A percentile compares a stretch with the other conserved stretches of the same genome.
These are phyloP conservation scores for Rhodamnia argentea DNA, from an alignment of 345 rosid genomes.

Conservation along the genomic window DNA sequence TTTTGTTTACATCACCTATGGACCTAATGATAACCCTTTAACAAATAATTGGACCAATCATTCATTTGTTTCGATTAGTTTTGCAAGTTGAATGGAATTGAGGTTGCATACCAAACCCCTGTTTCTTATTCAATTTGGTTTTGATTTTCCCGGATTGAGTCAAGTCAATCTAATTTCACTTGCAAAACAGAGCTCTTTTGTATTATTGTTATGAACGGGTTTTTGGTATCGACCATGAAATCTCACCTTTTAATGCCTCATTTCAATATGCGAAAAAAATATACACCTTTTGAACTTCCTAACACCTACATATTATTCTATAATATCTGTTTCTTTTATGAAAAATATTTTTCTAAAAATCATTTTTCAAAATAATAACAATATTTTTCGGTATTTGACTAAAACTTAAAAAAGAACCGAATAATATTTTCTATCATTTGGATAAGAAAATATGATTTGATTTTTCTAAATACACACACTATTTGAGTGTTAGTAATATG, in stretches of 20 bases:
- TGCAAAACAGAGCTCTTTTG: not conserved
- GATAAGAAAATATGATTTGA: too few species aligned
- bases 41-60: not conserved
- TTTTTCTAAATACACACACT: too few species aligned
- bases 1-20: not conserved
- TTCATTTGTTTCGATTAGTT: not conserved
- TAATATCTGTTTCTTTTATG: too few species aligned
- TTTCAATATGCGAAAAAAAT: not conserved
- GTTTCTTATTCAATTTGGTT: not conserved
- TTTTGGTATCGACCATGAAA: not conserved
- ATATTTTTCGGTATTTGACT: too few species aligned
- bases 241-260: not conserved
- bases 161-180: not conserved
- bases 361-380: too few species aligned
- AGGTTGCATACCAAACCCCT: not conserved
- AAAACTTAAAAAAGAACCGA: too few species aligned
- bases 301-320: too few species aligned
- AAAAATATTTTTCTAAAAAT: too few species aligned
- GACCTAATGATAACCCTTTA: not conserved
- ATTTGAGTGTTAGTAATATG: too few species aligned
- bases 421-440: too few species aligned
- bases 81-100: accelerated
- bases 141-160: not conserved
- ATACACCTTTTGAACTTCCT: not conserved
- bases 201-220: not conserved